These are phyloP conservation scores for Trichoderma afroharzianum DNA, from an alignment of 2,329 filamentous ascomycete species.

Conservation along the genomic window DNA sequence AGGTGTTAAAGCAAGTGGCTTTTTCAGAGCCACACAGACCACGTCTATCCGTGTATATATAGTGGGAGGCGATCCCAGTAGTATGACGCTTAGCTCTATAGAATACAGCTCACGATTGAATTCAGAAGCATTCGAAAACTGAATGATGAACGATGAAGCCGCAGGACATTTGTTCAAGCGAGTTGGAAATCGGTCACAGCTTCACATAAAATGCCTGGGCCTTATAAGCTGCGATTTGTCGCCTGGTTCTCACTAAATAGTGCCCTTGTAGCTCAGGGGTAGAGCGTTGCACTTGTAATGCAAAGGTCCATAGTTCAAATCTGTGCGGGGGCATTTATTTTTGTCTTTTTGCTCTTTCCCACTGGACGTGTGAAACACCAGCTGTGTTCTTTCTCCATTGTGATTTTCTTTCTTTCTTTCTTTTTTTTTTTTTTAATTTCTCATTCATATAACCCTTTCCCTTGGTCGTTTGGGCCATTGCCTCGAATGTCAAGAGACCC, in stretches of 20 bases:
- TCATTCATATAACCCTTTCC: not conserved
- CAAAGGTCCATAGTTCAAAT: slow-evolving; percentile 14
- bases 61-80: not conserved
- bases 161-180: not conserved
- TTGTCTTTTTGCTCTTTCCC: not conserved
- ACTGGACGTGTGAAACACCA: not conserved
- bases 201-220: not conserved
- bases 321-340: slow-evolving; percentile 10
- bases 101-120: not conserved
- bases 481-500: not conserved
- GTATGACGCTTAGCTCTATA: not conserved
- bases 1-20: not conserved
- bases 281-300: slow-evolving; percentile 15
- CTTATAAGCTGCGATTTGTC: not conserved
- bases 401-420: not conserved
- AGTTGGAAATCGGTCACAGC: not conserved
- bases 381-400: not conserved
- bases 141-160: not conserved
- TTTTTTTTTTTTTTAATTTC: not conserved
- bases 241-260: not conserved
- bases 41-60: not conserved
- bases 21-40: not conserved
- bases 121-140: not conserved
- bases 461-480: not conserved
- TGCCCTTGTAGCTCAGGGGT: slow-evolving; percentile 10